Evolutionary conservation across 805 yeast genomes (phyloP).

Genomic region (Lachancea nothofagi): DNA sequence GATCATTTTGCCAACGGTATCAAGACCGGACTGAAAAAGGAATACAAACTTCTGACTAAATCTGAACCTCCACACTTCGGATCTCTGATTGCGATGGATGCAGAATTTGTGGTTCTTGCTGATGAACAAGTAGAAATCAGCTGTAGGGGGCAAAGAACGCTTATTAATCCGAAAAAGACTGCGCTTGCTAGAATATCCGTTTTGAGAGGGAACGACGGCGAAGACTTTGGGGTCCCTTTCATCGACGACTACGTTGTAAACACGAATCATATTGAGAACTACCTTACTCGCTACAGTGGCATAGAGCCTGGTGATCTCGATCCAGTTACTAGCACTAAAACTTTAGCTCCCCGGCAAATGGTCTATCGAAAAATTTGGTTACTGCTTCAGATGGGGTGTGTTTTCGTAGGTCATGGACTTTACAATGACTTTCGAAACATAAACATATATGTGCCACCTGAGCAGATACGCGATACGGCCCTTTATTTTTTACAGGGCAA

Average conservation of each 20-base stretch:
- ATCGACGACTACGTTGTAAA: constrained; percentile 90
- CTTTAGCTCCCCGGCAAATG: constrained; percentile 72
- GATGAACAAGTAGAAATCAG: constrained; percentile 77
- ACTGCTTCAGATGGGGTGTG: constrained; percentile 78
- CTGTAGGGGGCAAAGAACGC: constrained; percentile 60
- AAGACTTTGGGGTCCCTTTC: constrained; percentile 65
- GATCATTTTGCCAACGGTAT: constrained; percentile 70
- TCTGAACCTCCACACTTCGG: constrained; percentile 73
- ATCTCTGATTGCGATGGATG: constrained; percentile 84
- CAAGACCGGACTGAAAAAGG: constrained; percentile 51
- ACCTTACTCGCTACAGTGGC: constrained; percentile 89
- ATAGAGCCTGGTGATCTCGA: constrained; percentile 88
- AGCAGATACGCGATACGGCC: constrained; percentile 87
- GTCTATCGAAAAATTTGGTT: constrained; percentile 90
- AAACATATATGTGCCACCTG: constrained; percentile 78
- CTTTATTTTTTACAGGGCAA: constrained; percentile 72
- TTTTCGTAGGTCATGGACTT: constrained; percentile 93
- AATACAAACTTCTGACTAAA: constrained; percentile 61
- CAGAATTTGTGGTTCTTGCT: constrained; percentile 83
- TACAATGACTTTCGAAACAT: constrained; percentile 89
- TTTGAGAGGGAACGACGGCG: constrained; percentile 63
- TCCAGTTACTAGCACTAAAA: constrained; percentile 54
- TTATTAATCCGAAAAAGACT: constrained; percentile 68
- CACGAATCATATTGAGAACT: constrained; percentile 66
- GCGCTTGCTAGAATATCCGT: constrained; percentile 89